A percentile compares a stretch with the other conserved stretches of the same genome.
phyloP scores from a whole-genome alignment of 2,329 filamentous ascomycete species.

The Hirsutella minnesotensis region DNA sequence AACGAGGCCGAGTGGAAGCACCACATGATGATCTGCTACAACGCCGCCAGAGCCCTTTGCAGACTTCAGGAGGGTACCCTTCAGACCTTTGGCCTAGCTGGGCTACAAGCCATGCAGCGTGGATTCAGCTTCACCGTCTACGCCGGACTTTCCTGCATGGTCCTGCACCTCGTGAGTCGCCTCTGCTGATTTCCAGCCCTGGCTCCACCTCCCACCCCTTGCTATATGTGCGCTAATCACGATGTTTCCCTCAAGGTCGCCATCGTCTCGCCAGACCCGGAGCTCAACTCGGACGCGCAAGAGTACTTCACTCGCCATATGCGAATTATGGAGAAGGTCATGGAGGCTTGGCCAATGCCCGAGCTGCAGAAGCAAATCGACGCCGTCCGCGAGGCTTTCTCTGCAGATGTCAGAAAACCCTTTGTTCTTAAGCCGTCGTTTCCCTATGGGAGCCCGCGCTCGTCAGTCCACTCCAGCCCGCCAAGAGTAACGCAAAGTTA shows the following conservation, averaged over 20 bases:
- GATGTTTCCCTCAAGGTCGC: constrained; percentile 50
- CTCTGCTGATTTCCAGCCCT: constrained; percentile 1
- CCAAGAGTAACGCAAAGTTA: constrained; percentile 38
- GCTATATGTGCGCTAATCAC: constrained; percentile 6
- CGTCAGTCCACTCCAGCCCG: constrained; percentile 51
- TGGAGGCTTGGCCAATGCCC: constrained; percentile 72
- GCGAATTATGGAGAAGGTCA: constrained; percentile 81
- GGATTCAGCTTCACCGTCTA: constrained; percentile 97
- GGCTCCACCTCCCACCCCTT: not conserved
- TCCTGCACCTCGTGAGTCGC: constrained; percentile 76
- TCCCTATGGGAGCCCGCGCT: constrained; percentile 70
- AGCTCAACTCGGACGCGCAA: constrained; percentile 71
- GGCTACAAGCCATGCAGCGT: constrained; percentile 81
- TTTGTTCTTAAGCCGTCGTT: constrained; percentile 85
- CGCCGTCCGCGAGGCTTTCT: constrained; percentile 81
- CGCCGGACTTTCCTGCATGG: constrained; percentile 77
- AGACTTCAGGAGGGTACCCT: constrained; percentile 76
- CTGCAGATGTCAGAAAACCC: constrained; percentile 68
- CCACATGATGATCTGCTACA: constrained; percentile 78
- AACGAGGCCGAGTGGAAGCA: constrained; percentile 71
- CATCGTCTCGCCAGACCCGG: constrained; percentile 83
- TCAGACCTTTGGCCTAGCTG: constrained; percentile 63
- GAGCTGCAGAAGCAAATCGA: constrained; percentile 87
- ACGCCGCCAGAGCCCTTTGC: constrained; percentile 74
- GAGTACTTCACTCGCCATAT: constrained; percentile 90